These are phyloP conservation scores for Lanzia echinophila DNA, from an alignment of 2,329 filamentous ascomycete species.

Conservation along the genomic window DNA sequence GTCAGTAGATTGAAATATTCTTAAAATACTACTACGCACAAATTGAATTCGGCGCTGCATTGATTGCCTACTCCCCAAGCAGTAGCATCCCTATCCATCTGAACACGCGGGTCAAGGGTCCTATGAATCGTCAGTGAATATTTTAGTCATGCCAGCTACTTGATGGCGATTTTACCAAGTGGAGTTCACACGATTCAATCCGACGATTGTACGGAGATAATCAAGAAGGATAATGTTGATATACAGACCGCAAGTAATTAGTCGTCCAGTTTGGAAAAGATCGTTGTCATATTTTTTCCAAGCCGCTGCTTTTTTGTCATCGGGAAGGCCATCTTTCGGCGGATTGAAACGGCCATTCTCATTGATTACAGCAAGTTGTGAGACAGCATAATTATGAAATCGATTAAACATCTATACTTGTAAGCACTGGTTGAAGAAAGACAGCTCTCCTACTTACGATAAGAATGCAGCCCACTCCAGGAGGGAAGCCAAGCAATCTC, in stretches of 20 bases:
- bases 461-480: conserved; percentile 61
- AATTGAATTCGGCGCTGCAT: conserved; percentile 80
- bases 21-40: conserved; percentile 31
- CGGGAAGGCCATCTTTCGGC: conserved; percentile 43
- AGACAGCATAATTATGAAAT: conserved; percentile 81
- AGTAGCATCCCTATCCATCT: conserved; percentile 51
- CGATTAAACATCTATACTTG: conserved; percentile 56
- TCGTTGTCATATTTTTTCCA: conserved; percentile 69
- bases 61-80: conserved; percentile 73
- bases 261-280: conserved; percentile 67
- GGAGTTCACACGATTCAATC: conserved; percentile 18
- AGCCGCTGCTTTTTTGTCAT: conserved; percentile 42
- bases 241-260: conserved; percentile 68
- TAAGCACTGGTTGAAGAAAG: conserved; percentile 28
- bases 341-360: conserved; percentile 70
- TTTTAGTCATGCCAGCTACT: no score
- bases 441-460: conserved; percentile 32
- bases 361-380: conserved; percentile 73
- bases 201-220: conserved; percentile 63
- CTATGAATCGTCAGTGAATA: no score
- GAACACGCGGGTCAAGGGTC: conserved; percentile 64
- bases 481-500: conserved; percentile 60
- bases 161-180: conserved; percentile 54
- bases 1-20: neutral
- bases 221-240: conserved; percentile 73